Evolutionary conservation across 176 grass and related monocot species (phyloP).

Genomic region (Elymus sibiricus): DNA sequence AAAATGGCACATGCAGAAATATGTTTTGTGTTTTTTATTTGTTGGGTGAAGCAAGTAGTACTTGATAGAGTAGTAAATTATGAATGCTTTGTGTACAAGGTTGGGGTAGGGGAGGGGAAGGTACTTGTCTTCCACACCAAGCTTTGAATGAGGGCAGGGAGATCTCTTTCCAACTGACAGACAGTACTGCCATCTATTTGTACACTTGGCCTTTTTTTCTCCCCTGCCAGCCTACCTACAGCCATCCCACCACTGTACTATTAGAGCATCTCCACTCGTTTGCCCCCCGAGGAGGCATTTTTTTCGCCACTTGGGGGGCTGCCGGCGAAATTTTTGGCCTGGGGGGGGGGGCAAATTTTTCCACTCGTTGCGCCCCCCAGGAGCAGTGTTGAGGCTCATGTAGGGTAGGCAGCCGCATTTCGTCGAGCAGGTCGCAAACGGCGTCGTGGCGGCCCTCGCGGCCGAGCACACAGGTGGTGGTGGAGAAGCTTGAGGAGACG

Average conservation of each 20-base stretch:
- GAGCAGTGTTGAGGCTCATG: too few species aligned
- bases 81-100: constrained; percentile 37
- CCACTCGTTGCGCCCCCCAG: too few species aligned
- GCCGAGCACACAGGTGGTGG: too few species aligned
- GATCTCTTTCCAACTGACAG: constrained; percentile 71
- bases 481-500: too few species aligned
- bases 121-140: constrained; percentile 98
- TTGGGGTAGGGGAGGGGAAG: constrained; percentile 27
- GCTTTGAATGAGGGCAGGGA: constrained; percentile 58
- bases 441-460: too few species aligned
- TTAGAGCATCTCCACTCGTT: too few species aligned
- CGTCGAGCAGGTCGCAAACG: too few species aligned
- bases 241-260: constrained; percentile 23
- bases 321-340: too few species aligned
- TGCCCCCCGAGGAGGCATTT: too few species aligned
- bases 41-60: constrained; percentile 1
- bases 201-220: constrained; percentile 47
- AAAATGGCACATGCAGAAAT: not conserved
- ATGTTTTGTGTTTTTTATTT: not conserved
- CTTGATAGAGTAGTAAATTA: constrained; percentile 39
- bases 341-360: too few species aligned
- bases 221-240: constrained; percentile 59
- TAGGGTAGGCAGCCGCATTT: too few species aligned
- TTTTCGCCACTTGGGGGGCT: too few species aligned
- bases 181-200: constrained; percentile 45